Conservation (phyloP, 176 grass and related monocot species). For the Eremochloa ophiuroides region DNA sequence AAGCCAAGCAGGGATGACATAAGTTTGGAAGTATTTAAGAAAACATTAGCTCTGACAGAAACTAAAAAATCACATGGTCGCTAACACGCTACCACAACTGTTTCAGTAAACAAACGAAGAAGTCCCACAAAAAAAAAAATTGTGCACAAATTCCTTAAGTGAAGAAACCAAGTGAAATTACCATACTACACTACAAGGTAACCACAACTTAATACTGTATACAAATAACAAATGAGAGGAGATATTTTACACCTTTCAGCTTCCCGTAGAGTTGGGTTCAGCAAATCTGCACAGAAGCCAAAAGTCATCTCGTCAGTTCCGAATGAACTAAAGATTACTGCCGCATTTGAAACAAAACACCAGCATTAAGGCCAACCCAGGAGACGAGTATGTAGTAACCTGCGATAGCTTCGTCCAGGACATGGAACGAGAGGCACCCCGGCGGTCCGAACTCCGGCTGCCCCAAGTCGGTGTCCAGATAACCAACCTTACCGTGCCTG, state of each 20-base stretch:
- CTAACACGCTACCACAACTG: background rate
- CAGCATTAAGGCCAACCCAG: background rate
- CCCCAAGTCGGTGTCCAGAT: constrained; percentile 84
- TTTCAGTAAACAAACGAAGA: background rate
- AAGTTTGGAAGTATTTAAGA: background rate
- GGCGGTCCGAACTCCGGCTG: constrained; percentile 83
- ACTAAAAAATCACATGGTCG: background rate
- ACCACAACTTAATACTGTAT: background rate
- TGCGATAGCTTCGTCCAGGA: constrained; percentile 47
- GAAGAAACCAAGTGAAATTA: background rate
- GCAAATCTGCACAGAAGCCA: constrained; percentile 52
- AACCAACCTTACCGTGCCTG: constrained; percentile 58
- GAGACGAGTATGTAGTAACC: background rate
- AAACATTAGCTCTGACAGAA: background rate
- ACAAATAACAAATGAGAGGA: background rate
- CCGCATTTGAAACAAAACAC: background rate
- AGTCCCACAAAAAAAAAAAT: background rate
- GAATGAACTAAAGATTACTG: background rate
- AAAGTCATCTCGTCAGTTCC: background rate
- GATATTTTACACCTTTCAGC: constrained; percentile 43
- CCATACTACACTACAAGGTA: background rate
- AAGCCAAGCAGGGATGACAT: background rate
- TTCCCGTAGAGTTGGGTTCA: constrained; percentile 35
- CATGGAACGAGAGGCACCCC: constrained; percentile 67
- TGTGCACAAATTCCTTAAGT: background rate